A percentile compares a stretch with the other conserved stretches of the same genome.
These are phyloP conservation scores for Aspergillus spinulosporus DNA, from an alignment of 2,329 filamentous ascomycete genomes.

Conservation along the genomic window DNA sequence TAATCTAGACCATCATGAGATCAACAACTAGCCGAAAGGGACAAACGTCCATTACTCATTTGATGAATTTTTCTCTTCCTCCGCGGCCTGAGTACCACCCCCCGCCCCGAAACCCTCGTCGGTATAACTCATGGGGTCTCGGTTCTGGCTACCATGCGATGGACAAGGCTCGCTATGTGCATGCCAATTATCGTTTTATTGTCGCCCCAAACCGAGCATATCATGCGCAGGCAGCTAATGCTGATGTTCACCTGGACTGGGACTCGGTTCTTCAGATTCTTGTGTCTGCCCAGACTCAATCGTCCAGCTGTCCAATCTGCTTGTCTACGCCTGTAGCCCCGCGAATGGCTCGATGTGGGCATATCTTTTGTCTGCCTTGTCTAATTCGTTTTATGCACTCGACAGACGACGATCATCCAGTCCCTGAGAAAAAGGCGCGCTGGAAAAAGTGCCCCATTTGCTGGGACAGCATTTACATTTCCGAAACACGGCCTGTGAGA, in stretches of 20 bases:
- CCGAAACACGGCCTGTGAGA: conserved; percentile 82
- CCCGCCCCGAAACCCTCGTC: conserved; percentile 62
- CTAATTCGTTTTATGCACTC: conserved; percentile 95
- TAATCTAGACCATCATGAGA: conserved; percentile 59
- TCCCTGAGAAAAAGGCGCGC: conserved; percentile 67
- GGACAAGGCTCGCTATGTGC: conserved; percentile 89
- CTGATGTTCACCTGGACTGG: conserved; percentile 90
- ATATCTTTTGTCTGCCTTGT: conserved; percentile 94
- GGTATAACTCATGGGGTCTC: conserved; percentile 77
- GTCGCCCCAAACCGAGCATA: conserved; percentile 82
- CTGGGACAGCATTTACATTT: conserved; percentile 88
- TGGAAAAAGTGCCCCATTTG: conserved; percentile 98
- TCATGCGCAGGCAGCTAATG: conserved; percentile 74
- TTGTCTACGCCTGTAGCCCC: conserved; percentile 89
- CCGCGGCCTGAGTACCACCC: conserved; percentile 63
- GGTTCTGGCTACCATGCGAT: conserved; percentile 86
- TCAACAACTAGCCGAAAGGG: conserved; percentile 73
- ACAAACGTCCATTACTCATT: conserved; percentile 93
- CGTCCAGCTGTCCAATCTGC: conserved; percentile 89
- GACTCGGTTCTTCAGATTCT: conserved; percentile 85
- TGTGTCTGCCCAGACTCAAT: conserved; percentile 84
- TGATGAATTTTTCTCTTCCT: conserved; percentile 87
- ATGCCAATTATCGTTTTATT: conserved; percentile 97
- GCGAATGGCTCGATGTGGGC: conserved; percentile 94
- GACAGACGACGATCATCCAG: conserved; percentile 66